Percentiles rank a stretch among this genome's conserved stretches.
Evolutionary conservation across 75 land plant species (phyloP).

Genomic region (Selaginella moellendorffii): DNA sequence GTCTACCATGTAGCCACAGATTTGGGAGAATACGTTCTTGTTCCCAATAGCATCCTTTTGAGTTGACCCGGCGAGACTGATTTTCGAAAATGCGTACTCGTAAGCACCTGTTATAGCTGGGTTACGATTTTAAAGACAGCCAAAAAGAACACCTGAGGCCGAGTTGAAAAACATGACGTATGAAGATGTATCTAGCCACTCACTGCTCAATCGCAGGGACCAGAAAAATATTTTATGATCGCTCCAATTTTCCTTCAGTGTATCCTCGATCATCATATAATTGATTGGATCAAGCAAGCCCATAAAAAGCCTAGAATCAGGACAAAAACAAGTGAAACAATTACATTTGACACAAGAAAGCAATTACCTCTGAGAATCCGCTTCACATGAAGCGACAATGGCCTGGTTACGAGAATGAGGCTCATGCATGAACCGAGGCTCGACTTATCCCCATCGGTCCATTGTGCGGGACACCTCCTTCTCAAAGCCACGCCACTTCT

Average conservation of each 20-base stretch:
- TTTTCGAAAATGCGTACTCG: background rate
- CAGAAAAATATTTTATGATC: background rate
- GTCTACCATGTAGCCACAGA: background rate
- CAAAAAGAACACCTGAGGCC: no score
- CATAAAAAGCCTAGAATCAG: background rate
- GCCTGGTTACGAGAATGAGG: background rate
- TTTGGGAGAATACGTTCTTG: background rate
- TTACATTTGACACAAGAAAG: background rate
- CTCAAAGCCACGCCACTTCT: background rate
- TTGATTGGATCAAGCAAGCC: background rate
- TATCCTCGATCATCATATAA: background rate
- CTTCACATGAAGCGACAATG: background rate
- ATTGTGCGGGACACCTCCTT: no score
- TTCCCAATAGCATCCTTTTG: background rate
- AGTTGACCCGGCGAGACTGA: no score
- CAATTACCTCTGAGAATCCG: background rate
- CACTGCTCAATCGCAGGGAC: background rate
- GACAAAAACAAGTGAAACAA: background rate
- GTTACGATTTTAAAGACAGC: no score
- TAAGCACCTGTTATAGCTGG: background rate
- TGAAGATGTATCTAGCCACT: background rate
- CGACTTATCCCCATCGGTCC: background rate
- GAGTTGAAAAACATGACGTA: background rate
- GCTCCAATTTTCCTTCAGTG: background rate
- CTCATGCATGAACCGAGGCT: conserved; percentile 1